Conservation (phyloP, 106 monocot species). For the Acorus calamus region DNA sequence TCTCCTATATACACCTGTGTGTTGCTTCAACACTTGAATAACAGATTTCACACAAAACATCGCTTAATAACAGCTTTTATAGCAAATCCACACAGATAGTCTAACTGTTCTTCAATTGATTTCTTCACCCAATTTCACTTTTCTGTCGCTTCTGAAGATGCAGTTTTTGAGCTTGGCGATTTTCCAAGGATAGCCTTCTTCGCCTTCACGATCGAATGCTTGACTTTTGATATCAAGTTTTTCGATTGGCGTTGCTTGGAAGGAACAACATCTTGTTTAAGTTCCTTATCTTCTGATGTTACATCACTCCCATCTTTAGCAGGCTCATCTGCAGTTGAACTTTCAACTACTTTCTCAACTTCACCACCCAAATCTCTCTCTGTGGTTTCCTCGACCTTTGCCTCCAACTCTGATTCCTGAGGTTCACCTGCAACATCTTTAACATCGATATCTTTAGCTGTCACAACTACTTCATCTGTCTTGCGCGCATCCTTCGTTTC, state of each 20-base stretch:
- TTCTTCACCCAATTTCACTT: constrained; percentile 4
- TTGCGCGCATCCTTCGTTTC: neutral
- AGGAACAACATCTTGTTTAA: constrained; percentile 10
- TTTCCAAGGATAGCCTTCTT: constrained; percentile 55
- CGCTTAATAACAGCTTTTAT: no score
- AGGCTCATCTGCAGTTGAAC: neutral
- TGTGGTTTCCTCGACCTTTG: neutral
- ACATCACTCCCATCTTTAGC: constrained; percentile 9
- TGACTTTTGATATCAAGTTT: constrained; percentile 44
- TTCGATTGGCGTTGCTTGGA: constrained; percentile 23
- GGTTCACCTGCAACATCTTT: neutral
- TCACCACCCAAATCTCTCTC: constrained; percentile 5
- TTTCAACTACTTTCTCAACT: constrained; percentile 5
- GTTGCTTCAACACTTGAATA: no score
- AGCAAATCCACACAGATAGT: no score
- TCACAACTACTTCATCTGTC: neutral
- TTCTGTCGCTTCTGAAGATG: constrained; percentile 13
- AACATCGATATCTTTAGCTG: neutral
- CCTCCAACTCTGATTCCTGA: neutral
- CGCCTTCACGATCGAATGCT: constrained; percentile 45
- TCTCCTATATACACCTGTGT: no score
- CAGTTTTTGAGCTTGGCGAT: constrained; percentile 34
- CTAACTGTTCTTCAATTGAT: no score
- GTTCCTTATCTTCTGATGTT: constrained; percentile 1
- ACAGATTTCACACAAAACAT: no score